Percentiles rank a stretch among this genome's conserved stretches.
phyloP scores from a whole-genome alignment of 345 rosid species.

The Melaleuca quinquenervia region DNA sequence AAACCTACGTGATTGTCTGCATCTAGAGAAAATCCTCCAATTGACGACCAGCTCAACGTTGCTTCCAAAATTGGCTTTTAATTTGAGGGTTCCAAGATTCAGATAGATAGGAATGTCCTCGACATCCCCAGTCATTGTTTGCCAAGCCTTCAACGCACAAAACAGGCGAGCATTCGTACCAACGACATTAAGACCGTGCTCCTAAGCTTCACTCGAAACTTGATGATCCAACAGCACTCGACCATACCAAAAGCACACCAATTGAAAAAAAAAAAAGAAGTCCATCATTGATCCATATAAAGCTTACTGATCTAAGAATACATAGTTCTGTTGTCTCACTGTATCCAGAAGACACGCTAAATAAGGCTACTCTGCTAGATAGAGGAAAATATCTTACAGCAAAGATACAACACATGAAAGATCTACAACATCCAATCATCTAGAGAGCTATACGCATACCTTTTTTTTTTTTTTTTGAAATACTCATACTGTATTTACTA shows the following conservation, averaged over 20 bases:
- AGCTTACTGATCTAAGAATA: neutral
- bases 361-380: neutral
- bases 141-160: neutral
- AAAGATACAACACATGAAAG: neutral
- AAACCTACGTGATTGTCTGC: neutral
- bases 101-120: neutral
- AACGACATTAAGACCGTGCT: neutral
- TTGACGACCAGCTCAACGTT: neutral
- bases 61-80: neutral
- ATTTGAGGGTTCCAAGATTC: neutral
- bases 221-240: neutral
- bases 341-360: neutral
- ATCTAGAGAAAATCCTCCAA: neutral
- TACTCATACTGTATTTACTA: neutral
- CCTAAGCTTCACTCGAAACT: neutral
- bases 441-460: neutral
- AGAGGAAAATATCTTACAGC: neutral
- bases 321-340: neutral
- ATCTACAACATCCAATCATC: neutral
- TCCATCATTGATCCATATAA: neutral
- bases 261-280: neutral
- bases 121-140: neutral
- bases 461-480: too few relatives aligned
- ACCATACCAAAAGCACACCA: neutral
- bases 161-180: neutral